These are phyloP conservation scores for Phytophthora pisi DNA, from an alignment of 352 stramenopile species.

Conservation along the genomic window DNA sequence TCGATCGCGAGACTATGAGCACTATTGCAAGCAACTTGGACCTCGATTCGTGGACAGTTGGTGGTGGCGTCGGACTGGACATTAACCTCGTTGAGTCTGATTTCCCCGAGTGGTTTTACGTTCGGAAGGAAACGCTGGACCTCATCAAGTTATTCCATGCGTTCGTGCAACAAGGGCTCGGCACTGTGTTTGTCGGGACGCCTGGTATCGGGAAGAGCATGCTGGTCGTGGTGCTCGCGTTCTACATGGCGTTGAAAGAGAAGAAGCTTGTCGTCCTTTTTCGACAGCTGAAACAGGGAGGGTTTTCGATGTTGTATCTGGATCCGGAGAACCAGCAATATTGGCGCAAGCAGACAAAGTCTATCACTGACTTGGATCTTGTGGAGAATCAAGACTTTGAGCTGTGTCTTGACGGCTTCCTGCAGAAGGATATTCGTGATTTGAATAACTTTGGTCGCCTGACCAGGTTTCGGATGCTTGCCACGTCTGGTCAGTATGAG, in stretches of 20 bases:
- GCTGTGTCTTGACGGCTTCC: conserved; percentile 5
- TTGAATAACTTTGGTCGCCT: not conserved
- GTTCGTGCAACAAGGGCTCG: not conserved
- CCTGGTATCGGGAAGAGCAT: conserved; percentile 40
- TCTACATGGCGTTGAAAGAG: conserved; percentile 34
- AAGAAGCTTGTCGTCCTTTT: conserved; percentile 40
- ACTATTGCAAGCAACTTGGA: too few species aligned
- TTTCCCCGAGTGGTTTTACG: conserved; percentile 42
- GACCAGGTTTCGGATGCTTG: not conserved
- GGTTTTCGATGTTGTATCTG: conserved; percentile 36
- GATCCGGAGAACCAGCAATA: conserved; percentile 25
- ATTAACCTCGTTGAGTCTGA: conserved; percentile 18
- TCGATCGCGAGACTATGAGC: too few species aligned
- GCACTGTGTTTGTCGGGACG: conserved; percentile 33
- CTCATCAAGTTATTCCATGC: conserved; percentile 37
- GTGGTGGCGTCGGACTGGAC: too few species aligned
- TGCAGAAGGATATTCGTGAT: not conserved
- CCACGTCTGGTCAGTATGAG: not conserved
- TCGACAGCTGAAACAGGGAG: conserved; percentile 27
- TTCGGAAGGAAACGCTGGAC: conserved; percentile 34
- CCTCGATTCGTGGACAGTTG: too few species aligned
- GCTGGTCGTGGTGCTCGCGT: conserved; percentile 39
- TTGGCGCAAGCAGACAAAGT: conserved; percentile 19
- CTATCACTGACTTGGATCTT: conserved; percentile 25
- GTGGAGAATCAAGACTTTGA: conserved; percentile 9